Percentiles rank a stretch among this genome's conserved stretches.
Evolutionary conservation across 108 stramenopile genomes (phyloP).

Genomic region (Schizochytrium sp.): DNA sequence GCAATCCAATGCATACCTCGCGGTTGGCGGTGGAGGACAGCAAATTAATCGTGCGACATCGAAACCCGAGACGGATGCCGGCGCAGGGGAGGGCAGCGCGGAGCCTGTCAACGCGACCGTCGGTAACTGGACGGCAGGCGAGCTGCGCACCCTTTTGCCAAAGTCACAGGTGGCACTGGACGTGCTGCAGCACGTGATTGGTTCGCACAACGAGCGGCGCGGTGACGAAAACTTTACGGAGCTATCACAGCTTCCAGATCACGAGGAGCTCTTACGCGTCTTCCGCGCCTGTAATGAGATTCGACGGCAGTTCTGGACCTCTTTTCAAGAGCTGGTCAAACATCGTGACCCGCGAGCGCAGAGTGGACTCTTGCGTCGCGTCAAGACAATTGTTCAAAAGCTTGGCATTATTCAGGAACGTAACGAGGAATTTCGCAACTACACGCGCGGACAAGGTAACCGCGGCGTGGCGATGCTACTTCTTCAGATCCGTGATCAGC

Average conservation of each 20-base stretch:
- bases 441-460: background rate
- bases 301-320: slow-evolving; percentile 1
- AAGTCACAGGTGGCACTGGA: background rate
- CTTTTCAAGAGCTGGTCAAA: background rate
- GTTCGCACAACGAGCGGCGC: background rate
- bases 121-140: background rate
- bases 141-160: background rate
- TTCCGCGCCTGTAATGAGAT: background rate
- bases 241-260: background rate
- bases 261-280: slow-evolving; percentile 5
- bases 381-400: background rate
- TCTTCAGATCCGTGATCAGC: background rate
- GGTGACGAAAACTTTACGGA: background rate
- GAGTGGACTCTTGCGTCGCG: background rate
- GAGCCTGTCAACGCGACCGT: background rate
- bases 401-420: background rate
- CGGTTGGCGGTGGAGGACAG: background rate
- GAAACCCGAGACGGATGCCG: background rate
- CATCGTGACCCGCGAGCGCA: background rate
- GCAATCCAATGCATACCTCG: background rate
- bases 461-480: background rate
- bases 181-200: background rate
- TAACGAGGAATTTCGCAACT: background rate
- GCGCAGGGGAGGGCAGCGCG: background rate
- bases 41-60: background rate